phyloP scores from a whole-genome alignment of 371 early-diverging fungal species.

The Mortierella sp. region DNA sequence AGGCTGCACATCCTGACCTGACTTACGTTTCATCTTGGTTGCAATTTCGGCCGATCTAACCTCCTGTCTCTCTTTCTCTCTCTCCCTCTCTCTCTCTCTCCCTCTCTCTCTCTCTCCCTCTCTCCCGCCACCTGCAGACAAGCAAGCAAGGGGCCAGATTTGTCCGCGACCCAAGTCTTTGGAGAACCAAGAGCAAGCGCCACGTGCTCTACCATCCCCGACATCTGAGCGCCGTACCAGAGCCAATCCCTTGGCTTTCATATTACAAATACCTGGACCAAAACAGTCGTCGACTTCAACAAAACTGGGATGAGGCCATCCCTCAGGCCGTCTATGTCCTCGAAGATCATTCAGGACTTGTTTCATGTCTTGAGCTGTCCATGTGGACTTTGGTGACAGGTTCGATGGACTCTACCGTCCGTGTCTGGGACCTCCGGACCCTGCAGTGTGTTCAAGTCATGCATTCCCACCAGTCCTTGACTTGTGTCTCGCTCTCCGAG shows the following conservation, averaged over 20 bases:
- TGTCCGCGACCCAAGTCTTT: conserved; percentile 24
- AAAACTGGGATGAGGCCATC: conserved; percentile 38
- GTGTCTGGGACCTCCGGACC: conserved; percentile 46
- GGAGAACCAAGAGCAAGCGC: conserved; percentile 37
- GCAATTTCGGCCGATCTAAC: too few relatives aligned
- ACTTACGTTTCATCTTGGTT: too few relatives aligned
- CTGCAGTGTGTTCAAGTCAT: conserved; percentile 37
- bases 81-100: background rate
- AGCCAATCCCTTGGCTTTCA: conserved; percentile 19
- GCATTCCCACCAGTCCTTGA: conserved; percentile 26
- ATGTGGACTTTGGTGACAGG: conserved; percentile 48
- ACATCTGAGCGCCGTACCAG: conserved; percentile 17
- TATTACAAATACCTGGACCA: conserved; percentile 37
- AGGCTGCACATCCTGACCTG: background rate
- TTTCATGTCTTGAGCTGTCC: conserved; percentile 40
- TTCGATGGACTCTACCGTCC: conserved; percentile 41
- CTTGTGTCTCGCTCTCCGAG: conserved; percentile 41
- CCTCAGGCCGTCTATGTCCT: conserved; percentile 43
- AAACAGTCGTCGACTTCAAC: conserved; percentile 18
- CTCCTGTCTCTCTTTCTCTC: background rate
- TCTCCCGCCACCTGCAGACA: conserved; percentile 8
- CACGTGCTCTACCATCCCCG: conserved; percentile 28
- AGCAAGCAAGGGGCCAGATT: conserved; percentile 25
- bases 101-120: background rate
- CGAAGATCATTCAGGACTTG: conserved; percentile 44